Conservation (phyloP, 2,329 filamentous ascomycete species). For the Trichoderma semiorbis region DNA sequence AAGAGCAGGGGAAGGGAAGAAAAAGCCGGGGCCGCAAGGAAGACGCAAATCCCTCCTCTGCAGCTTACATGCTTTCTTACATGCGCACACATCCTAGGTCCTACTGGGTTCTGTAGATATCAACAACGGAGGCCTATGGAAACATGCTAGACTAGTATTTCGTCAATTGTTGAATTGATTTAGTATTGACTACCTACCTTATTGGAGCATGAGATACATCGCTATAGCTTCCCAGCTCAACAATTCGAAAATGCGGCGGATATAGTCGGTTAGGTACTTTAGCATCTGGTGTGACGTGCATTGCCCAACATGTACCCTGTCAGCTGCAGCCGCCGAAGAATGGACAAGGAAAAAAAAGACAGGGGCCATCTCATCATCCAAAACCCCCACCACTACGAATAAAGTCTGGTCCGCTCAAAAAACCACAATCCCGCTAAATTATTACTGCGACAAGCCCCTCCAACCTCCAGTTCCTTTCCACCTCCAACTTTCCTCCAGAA, state of each 20-base stretch:
- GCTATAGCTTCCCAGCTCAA: background rate
- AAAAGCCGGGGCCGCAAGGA: background rate
- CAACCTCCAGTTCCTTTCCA: background rate
- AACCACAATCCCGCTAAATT: constrained; percentile 4
- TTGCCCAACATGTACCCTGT: background rate
- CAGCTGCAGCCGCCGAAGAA: background rate
- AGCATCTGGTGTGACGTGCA: background rate
- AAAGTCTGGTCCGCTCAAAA: background rate
- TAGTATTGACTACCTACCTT: background rate
- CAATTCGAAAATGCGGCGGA: background rate
- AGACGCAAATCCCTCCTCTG: background rate
- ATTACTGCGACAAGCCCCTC: constrained; percentile 2
- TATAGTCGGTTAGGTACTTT: background rate
- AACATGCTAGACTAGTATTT: background rate
- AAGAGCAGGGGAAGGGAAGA: background rate
- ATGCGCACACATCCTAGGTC: background rate
- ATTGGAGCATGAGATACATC: background rate
- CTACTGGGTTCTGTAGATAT: too few relatives aligned
- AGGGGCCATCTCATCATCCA: background rate
- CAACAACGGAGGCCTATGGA: too few relatives aligned
- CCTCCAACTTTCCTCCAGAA: background rate
- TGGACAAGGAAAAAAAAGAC: background rate
- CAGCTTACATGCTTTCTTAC: background rate
- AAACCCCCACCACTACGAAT: background rate
- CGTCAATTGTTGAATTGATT: background rate